Base-by-base conservation (phyloP, 768 basidiomycete genomes). In the Calocybe cyanea region DNA sequence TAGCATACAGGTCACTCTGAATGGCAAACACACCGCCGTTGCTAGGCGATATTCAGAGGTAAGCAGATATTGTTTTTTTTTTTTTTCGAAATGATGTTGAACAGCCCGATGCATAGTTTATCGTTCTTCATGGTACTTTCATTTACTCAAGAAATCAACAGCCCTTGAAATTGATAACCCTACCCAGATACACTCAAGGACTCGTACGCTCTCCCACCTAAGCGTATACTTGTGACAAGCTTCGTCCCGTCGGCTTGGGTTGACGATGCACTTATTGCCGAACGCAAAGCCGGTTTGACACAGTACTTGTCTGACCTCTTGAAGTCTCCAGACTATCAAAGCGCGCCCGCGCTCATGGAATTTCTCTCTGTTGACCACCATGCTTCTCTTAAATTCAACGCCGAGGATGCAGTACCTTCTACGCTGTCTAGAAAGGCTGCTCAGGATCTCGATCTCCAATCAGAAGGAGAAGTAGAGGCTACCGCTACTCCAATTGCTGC, bases 211-310 rank as follows among this genome's bases (percentile, higher is more conserved):
- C 68, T 81, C 8, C 77, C 79, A 9, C 74, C 77, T 3, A 78
- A 76, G 60, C 71, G 73, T n/a, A 61, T 72, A 17, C 58, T 79
- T 5, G 58, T 62, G n/a, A 76, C 72, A 7, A 67, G 66, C 1
- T 74, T 79, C 53, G 45, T 77, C 15, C 76, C 77, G 0, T 72
- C 71, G 1, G 73, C 74, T 2, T 79, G 79, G 77, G 63, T 73
- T 13, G 73, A 78, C 53, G 75, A 80, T 49, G 46, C 64, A 9
- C 71, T 79, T 30, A 76, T 80, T 42, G 57, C 67, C 0, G 76
- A 77, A 55, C 72, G 78, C 50, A 80, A 77, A 58, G 58, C 60
- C 5, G 76, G 76, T 3, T 57, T 79, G 2, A 60, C 65, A 13
- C 55, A 63, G 11, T 78, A 78, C 49, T 60, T 79, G 24, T 58